Percentiles rank a stretch among this genome's conserved stretches.
Evolutionary conservation across 192 early-diverging fungal genomes (phyloP).

Genomic region (Jimgerdemannia flammicorona): DNA sequence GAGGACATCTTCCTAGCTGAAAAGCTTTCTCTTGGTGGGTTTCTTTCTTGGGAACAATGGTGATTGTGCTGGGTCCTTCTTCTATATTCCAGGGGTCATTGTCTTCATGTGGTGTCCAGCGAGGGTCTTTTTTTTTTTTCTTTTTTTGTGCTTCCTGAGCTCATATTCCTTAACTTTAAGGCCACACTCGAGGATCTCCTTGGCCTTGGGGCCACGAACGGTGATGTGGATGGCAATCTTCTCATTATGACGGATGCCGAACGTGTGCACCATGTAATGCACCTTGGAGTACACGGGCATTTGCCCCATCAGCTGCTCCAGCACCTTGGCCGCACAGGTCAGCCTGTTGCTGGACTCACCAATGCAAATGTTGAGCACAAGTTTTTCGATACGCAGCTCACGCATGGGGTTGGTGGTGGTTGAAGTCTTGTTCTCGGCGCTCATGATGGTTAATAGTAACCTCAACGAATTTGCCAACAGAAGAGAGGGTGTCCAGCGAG

Average conservation of each 20-base stretch:
- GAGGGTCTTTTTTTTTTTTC: too few species aligned
- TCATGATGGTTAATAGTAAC: too few species aligned
- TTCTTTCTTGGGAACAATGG: too few species aligned
- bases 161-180: conserved; percentile 99
- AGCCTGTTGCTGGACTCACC: conserved; percentile 99
- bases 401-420: conserved; percentile 91
- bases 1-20: too few species aligned
- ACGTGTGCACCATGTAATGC: conserved; percentile 99
- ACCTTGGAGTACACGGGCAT: conserved; percentile 99
- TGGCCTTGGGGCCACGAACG: conserved; percentile 81
- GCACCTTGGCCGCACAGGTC: conserved; percentile 99
- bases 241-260: conserved; percentile 99
- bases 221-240: conserved; percentile 99
- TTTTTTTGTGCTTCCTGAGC: conserved; percentile 85
- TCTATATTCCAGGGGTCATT: too few species aligned
- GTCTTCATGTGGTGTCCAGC: too few species aligned
- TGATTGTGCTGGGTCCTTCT: too few species aligned
- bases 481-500: too few species aligned
- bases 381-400: conserved; percentile 98
- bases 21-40: too few species aligned
- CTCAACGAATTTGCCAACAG: too few species aligned
- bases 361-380: conserved; percentile 99
- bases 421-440: conserved; percentile 61
- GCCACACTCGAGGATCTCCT: conserved; percentile 99
- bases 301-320: conserved; percentile 99